Evolutionary conservation across 2,329 filamentous ascomycete species (phyloP), one percentile per base, ranked within the genome.

Genomic region (Chlorencoelia australis): DNA sequence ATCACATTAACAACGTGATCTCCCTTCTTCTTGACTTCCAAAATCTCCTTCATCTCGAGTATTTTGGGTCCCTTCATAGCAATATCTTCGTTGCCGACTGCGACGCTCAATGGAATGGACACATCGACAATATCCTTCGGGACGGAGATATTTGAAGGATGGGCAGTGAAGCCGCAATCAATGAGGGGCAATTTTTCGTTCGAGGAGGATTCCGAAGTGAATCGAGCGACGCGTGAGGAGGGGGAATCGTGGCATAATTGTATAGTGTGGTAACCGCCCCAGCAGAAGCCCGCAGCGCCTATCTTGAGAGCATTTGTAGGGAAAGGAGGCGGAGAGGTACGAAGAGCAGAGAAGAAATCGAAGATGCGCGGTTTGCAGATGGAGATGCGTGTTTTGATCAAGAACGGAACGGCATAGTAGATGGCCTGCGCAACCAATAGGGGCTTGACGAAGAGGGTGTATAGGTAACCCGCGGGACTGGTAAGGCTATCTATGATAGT

Each of bases 221-320:
- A 40, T 10, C 45, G 26, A 24, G 34, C 25, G 37, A 48, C 40
- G 3, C 50, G 37, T 6, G 47, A 45, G 16, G 45, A 46, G 1
- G 51, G 47, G 4, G 56, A 48, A 41, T 62, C 59, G 11, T 63
- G 60, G 8, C 64, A 59, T 3, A 78, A 62, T n/a, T 64, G 51
- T 7, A 73, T 51, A 2, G 63, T 57, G 45, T 75, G 66, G 42
- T 70, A 69, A 16, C 71, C 75, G 16, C 75, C 75, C 74, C 74
- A 79, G 60, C 73, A 79, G 58, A 75, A 79, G 1, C 75, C 76
- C 0, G 69, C 69, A 0, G 63, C 68, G 15, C 66, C 72, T 30
- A 78, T 55, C 38, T 62, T 64, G 5, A 62, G 49, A 10, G 49
- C 39, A 13, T 52, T 39, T n/a, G 52, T 50, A 37, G 35, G 33